Base-by-base conservation (phyloP, 768 basidiomycete species). In the Hirschioporus abietinus region DNA sequence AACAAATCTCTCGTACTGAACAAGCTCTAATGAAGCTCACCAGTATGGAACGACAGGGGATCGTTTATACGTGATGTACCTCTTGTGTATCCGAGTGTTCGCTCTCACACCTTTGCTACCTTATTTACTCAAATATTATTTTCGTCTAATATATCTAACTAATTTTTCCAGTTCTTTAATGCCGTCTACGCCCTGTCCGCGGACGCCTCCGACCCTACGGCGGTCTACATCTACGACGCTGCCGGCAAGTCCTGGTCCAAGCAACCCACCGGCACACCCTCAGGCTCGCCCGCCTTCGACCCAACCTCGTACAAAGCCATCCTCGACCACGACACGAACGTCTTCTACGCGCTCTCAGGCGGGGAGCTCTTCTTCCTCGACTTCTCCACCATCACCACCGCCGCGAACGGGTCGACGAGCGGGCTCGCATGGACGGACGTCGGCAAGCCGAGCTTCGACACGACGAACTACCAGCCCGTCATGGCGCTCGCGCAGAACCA, bases 311-410 rank as follows among this genome's bases (percentile, higher is more conserved):
- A 88, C 71, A 82, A 80, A 27, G 85, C 91, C 27, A 88, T 96
- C 68, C 84, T 98, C 35, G 95, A 98, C 78, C 95, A 96, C 70
- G 95, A 98, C 76, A 98, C 95, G 63, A 95, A 96, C 68, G 87
- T 90, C 67, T 90, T 97, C 78, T 95, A 90, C 91, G 75, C 69
- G 82, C 78, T 91, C 67, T 89, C 89, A 4, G 78, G 84, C 0
- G 86, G 83, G 60, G 85, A 84, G 64, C 67, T 96, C 1, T 93
- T 79, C 71, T 84, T 83, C 59, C 80, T 96, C 58, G 86, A 95
- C 75, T 87, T 96, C 84, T 82, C 78, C 26, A 70, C 78, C 17
- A 79, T 93, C 66, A 90, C 82, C 60, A 77, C 83, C 5, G 89
- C 93, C 2, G 85, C 85, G 62, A 77, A 81, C 36, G 60, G 70